Evolutionary conservation across 495 filamentous ascomycete genomes (phyloP).

Genomic region (Penicillium robsamsonii): DNA sequence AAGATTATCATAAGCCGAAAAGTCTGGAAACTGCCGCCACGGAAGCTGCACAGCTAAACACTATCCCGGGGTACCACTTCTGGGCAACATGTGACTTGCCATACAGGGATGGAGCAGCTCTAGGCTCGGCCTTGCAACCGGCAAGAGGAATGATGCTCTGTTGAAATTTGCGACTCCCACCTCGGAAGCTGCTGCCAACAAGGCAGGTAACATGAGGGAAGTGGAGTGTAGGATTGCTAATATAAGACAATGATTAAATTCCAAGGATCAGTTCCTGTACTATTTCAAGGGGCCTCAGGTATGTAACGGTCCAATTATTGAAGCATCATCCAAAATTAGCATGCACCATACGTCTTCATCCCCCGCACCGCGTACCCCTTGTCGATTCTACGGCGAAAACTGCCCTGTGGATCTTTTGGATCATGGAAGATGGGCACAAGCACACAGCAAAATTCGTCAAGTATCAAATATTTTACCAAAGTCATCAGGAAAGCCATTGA

Average conservation of each 20-base stretch:
- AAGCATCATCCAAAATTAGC: neutral
- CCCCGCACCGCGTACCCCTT: neutral
- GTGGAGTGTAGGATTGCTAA: neutral
- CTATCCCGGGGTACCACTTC: slow-evolving; percentile 42
- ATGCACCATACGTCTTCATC: neutral
- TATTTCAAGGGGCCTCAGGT: too few relatives aligned
- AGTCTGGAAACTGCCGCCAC: slow-evolving; percentile 42
- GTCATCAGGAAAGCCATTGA: neutral
- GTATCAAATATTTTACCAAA: neutral
- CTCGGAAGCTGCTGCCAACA: slow-evolving; percentile 17
- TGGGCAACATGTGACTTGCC: slow-evolving; percentile 29
- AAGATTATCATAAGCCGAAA: slow-evolving; percentile 19
- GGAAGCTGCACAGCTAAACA: slow-evolving; percentile 36
- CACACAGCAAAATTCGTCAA: neutral
- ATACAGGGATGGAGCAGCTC: slow-evolving; percentile 28
- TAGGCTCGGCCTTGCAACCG: slow-evolving; percentile 41
- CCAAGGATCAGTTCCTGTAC: neutral
- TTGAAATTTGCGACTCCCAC: neutral
- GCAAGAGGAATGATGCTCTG: slow-evolving; percentile 13
- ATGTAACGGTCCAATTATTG: neutral
- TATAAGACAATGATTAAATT: neutral
- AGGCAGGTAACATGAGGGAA: neutral
- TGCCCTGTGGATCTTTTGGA: neutral
- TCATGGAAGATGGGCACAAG: neutral
- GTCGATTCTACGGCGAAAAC: neutral